phyloP scores from a whole-genome alignment of 2,329 filamentous ascomycete genomes.

The Hysterium pulicare region DNA sequence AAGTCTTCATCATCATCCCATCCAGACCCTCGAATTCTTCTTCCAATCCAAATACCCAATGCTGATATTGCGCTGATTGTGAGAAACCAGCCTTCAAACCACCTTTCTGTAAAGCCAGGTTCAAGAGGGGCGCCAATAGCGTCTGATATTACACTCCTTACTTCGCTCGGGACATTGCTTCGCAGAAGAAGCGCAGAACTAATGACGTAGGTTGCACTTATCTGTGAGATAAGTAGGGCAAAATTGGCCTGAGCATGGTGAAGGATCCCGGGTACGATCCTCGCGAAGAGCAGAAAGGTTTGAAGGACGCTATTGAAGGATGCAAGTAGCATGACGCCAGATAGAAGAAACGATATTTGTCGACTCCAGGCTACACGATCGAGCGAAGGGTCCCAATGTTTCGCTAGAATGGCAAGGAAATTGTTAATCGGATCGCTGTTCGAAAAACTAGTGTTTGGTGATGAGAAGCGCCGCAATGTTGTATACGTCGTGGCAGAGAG shows the following conservation, averaged over 20 bases:
- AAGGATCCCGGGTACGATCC: constrained; percentile 68
- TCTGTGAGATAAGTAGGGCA: constrained; percentile 74
- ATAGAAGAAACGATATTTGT: constrained; percentile 79
- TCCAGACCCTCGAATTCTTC: constrained; percentile 52
- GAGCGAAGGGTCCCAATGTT: constrained; percentile 78
- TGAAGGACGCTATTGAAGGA: constrained; percentile 82
- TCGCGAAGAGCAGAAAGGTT: constrained; percentile 76
- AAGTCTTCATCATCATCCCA: constrained; percentile 38
- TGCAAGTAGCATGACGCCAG: constrained; percentile 76
- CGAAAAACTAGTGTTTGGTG: constrained; percentile 54
- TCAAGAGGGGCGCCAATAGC: constrained; percentile 74
- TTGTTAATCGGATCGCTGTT: constrained; percentile 81
- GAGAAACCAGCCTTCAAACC: constrained; percentile 88
- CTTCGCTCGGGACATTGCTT: constrained; percentile 73
- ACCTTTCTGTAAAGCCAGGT: constrained; percentile 68
- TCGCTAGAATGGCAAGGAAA: constrained; percentile 72
- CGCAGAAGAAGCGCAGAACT: constrained; percentile 72
- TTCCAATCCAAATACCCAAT: constrained; percentile 69
- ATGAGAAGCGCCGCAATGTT: constrained; percentile 59
- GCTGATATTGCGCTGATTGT: constrained; percentile 64
- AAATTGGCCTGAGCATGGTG: constrained; percentile 74
- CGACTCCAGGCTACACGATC: constrained; percentile 81
- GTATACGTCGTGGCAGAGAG: constrained; percentile 70
- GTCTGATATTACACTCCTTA: constrained; percentile 73
- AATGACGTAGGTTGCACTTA: constrained; percentile 82